These are phyloP conservation scores for Penicillium verhagenii DNA, from an alignment of 495 filamentous ascomycete genomes.

Conservation along the genomic window DNA sequence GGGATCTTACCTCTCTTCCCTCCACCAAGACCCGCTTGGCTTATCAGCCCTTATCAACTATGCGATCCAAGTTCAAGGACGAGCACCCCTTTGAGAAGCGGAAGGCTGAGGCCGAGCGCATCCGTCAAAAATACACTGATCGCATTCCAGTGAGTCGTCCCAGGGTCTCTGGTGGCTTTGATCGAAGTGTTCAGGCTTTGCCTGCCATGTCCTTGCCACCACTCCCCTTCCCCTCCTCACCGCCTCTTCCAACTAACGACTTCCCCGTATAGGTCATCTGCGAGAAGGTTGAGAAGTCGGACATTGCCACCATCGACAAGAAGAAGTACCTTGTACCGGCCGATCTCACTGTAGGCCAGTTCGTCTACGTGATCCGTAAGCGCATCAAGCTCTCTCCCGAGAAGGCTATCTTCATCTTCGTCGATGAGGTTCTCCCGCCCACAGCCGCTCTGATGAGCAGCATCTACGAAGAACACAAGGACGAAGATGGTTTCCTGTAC, in stretches of 20 bases:
- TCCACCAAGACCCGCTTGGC: slow-evolving; percentile 27
- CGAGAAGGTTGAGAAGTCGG: slow-evolving; percentile 98
- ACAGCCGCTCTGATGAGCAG: slow-evolving; percentile 98
- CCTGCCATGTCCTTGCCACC: neutral
- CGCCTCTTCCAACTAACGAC: slow-evolving; percentile 42
- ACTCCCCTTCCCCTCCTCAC: slow-evolving; percentile 31
- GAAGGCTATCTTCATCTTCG: slow-evolving; percentile 99
- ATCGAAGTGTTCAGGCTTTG: neutral
- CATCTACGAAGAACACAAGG: slow-evolving; percentile 99
- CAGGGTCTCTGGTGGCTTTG: neutral
- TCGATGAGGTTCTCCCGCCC: slow-evolving; percentile 95
- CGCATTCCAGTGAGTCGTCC: slow-evolving; percentile 85
- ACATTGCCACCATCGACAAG: slow-evolving; percentile 99
- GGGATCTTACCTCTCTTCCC: slow-evolving; percentile 5
- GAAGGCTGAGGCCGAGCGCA: slow-evolving; percentile 98
- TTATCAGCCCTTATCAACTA: slow-evolving; percentile 44
- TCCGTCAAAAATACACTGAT: slow-evolving; percentile 97
- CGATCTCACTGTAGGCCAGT: slow-evolving; percentile 98
- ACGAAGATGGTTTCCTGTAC: slow-evolving; percentile 58
- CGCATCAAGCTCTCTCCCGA: slow-evolving; percentile 99
- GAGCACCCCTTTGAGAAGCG: slow-evolving; percentile 99
- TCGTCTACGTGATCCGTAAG: slow-evolving; percentile 99
- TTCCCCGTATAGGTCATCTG: slow-evolving; percentile 83
- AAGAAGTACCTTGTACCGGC: slow-evolving; percentile 99
- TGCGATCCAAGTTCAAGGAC: slow-evolving; percentile 99